These are phyloP conservation scores for Leccinum broughii DNA, from an alignment of 768 basidiomycete species.

Conservation along the genomic window DNA sequence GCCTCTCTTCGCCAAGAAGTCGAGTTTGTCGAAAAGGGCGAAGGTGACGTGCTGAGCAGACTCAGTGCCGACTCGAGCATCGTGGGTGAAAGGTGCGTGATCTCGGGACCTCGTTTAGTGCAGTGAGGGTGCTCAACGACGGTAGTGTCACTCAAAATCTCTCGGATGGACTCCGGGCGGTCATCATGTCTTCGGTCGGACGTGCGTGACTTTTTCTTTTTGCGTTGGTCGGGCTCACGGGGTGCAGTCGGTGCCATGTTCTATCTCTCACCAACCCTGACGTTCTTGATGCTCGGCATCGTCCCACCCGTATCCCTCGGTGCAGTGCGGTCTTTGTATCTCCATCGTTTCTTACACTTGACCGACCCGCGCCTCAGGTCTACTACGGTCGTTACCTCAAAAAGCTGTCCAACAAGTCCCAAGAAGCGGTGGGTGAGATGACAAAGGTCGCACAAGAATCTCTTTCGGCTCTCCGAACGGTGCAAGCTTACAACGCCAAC, in stretches of 20 bases:
- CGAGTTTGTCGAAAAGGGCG: constrained; percentile 88
- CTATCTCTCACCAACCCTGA: constrained; percentile 67
- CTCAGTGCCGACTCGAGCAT: constrained; percentile 90
- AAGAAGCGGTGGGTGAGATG: constrained; percentile 96
- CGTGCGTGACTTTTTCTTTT: constrained; percentile 48
- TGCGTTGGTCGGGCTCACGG: not conserved
- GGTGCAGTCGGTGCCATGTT: not conserved
- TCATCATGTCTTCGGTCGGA: constrained; percentile 94
- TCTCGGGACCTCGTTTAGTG: not conserved
- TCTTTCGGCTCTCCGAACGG: constrained; percentile 81
- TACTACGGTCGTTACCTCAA: constrained; percentile 96
- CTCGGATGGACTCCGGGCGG: constrained; percentile 76
- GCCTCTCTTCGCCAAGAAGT: constrained; percentile 89
- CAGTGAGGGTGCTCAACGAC: not conserved
- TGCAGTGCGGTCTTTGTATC: constrained; percentile 46
- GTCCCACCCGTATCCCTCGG: constrained; percentile 88
- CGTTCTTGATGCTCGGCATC: constrained; percentile 87
- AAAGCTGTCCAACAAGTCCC: constrained; percentile 85
- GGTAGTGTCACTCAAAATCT: constrained; percentile 69
- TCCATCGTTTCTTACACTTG: not conserved
- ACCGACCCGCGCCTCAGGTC: constrained; percentile 50
- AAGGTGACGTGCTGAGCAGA: constrained; percentile 91
- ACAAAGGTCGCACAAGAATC: constrained; percentile 88
- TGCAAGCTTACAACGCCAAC: constrained; percentile 88
- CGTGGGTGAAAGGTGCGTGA: constrained; percentile 81